Base-by-base conservation (phyloP, 2,329 filamentous ascomycete genomes). In the Cladosporium sp. region DNA sequence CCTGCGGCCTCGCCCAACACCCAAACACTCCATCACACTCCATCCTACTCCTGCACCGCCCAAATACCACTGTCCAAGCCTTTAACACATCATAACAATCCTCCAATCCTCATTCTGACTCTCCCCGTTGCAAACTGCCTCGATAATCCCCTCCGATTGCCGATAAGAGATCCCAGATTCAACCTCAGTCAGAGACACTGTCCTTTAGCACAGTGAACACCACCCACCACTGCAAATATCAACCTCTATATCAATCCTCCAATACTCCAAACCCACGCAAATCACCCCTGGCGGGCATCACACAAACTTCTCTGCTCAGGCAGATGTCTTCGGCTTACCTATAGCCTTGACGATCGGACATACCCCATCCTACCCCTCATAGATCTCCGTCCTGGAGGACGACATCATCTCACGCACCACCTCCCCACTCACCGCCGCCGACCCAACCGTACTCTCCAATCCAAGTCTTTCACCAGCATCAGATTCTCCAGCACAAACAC, bases 391-490 rank as follows among this genome's bases (percentile, higher is more conserved):
- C 58, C 62, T 65, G 62, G 62, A 64, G 55, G 56, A 57, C 59
- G 55, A 59, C 43, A 50, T 51, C 50, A 47, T 33, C 33, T 13
- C 55, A 36, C 43, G 43, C 45, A 40, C 53, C 40, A 53, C 55
- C 53, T 36, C 53, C 49, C 57, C 62, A 56, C 57, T 61, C 62
- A 60, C 53, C 56, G 55, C 61, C 62, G 62, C 57, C 62, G 54
- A 55, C 59, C 62, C 61, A 65, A 25, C 43, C 61, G 54, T 38
- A 43, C 35, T 46, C 55, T 60, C 59, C 40, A 55, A 50, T 35
- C 41, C 53, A 50, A 40, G 32, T 38, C 56, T 53, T 51, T 55
- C 40, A 48, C 53, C 53, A 63, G 60, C 61, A 64, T 55, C 55
- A 57, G 57, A 62, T 49, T 62, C 62, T 62, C 63, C 62, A 57